Conservation (phyloP, 78 protist genomes). For the Monocercomonoides exilis region DNA sequence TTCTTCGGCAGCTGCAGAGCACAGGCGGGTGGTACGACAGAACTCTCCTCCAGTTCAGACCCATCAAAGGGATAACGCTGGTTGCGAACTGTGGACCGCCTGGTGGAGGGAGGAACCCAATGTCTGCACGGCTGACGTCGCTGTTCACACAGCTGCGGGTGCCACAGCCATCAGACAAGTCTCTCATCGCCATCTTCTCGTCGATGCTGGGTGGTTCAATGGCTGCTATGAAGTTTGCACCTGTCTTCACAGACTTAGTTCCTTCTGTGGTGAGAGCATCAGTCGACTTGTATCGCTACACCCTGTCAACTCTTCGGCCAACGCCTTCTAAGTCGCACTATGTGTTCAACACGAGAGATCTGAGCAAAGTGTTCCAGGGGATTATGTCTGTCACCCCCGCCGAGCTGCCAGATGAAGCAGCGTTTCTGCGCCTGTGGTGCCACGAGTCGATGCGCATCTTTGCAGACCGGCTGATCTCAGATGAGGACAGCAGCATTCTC, state of each 20-base stretch:
- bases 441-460: conserved; percentile 65
- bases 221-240: not conserved
- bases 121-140: conserved; percentile 50
- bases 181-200: conserved; percentile 47
- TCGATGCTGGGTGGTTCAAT: conserved; percentile 57
- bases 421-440: conserved; percentile 33
- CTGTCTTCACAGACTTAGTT: not conserved
- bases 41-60: not conserved
- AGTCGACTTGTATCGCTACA: conserved; percentile 26
- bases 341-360: conserved; percentile 56
- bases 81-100: conserved; percentile 19
- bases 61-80: not conserved
- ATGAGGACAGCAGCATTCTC: conserved; percentile 20
- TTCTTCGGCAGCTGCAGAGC: conserved; percentile 30
- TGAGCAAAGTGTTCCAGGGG: conserved; percentile 56
- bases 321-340: conserved; percentile 59
- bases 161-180: conserved; percentile 30
- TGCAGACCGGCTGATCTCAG: conserved; percentile 52
- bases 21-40: conserved; percentile 33
- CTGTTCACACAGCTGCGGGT: conserved; percentile 41
- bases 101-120: conserved; percentile 56
- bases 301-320: conserved; percentile 34
- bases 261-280: conserved; percentile 30
- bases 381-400: not conserved
- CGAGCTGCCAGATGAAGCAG: not conserved